A percentile compares a stretch with the other conserved stretches of the same genome.
These are phyloP conservation scores for Selaginella moellendorffii DNA, from an alignment of 75 land plant genomes.

Conservation along the genomic window DNA sequence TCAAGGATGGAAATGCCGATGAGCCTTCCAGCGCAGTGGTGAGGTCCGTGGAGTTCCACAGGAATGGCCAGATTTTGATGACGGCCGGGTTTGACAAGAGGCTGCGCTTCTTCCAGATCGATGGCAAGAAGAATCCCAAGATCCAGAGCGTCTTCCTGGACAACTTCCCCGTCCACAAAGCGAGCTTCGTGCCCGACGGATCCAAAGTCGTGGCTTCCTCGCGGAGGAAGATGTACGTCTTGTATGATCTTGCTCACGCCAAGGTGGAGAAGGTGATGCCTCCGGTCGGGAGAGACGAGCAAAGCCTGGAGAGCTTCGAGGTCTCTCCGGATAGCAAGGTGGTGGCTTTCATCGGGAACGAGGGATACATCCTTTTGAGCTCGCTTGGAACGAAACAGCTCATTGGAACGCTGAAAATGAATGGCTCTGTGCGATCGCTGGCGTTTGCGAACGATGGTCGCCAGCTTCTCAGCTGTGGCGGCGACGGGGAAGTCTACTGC, in stretches of 20 bases:
- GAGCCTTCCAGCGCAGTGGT: conserved; percentile 60
- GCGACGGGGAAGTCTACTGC: conserved; percentile 84
- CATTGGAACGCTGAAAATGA: conserved; percentile 88
- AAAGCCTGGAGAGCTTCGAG: conserved; percentile 71
- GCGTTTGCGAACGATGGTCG: conserved; percentile 62
- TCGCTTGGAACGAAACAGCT: conserved; percentile 62
- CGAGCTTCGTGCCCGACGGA: conserved; percentile 78
- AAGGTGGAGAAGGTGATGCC: conserved; percentile 50
- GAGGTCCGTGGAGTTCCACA: conserved; percentile 73
- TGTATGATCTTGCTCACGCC: conserved; percentile 61
- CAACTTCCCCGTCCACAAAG: conserved; percentile 70
- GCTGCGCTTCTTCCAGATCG: conserved; percentile 56
- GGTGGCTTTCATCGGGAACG: conserved; percentile 79
- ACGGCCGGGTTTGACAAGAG: conserved; percentile 60
- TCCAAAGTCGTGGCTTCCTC: conserved; percentile 61
- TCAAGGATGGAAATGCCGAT: conserved; percentile 58
- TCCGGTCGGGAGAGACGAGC: conserved; percentile 73
- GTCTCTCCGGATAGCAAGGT: conserved; percentile 72
- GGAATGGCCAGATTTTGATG: conserved; percentile 66
- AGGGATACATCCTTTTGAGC: conserved; percentile 71
- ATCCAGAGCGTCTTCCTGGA: conserved; percentile 72
- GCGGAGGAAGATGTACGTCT: conserved; percentile 66
- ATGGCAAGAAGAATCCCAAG: conserved; percentile 52
- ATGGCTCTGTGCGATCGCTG: conserved; percentile 58
- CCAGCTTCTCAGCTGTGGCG: conserved; percentile 64